phyloP scores from a whole-genome alignment of 1,284 basidiomycete genomes.

The Rhodotorula sp. region DNA sequence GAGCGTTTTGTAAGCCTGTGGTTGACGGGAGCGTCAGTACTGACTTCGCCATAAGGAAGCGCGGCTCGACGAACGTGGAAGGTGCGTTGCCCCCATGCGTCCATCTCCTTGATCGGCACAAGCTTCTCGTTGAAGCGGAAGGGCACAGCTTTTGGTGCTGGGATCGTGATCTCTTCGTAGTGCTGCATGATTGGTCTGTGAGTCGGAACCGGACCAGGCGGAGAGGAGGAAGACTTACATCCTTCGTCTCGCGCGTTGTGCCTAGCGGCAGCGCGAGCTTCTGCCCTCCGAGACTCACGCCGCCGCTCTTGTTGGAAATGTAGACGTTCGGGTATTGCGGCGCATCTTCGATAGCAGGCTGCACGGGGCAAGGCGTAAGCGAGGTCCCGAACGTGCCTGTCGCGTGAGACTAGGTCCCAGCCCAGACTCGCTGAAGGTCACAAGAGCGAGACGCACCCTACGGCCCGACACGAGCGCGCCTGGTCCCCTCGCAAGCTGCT shows the following conservation, averaged over 20 bases:
- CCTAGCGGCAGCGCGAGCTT: constrained; percentile 83
- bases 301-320: constrained; percentile 60
- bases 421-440: background rate
- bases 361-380: constrained; percentile 21
- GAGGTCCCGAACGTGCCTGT: constrained; percentile 1
- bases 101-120: constrained; percentile 72
- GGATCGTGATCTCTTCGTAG: constrained; percentile 78
- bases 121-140: constrained; percentile 70
- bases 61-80: constrained; percentile 67
- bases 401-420: too few species aligned
- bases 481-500: constrained; percentile 54
- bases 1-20: constrained; percentile 78
- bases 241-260: constrained; percentile 67
- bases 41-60: background rate
- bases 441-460: constrained; percentile 43
- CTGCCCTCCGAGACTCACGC: constrained; percentile 68
- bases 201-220: background rate
- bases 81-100: constrained; percentile 76
- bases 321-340: constrained; percentile 82
- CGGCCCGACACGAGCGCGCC: constrained; percentile 50
- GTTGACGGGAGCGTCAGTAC: background rate
- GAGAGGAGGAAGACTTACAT: constrained; percentile 56
- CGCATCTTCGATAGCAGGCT: constrained; percentile 61
- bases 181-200: constrained; percentile 43
- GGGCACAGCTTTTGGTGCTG: constrained; percentile 78